Conservation (phyloP, 768 basidiomycete species). For the Hydnomerulius pinastri region DNA sequence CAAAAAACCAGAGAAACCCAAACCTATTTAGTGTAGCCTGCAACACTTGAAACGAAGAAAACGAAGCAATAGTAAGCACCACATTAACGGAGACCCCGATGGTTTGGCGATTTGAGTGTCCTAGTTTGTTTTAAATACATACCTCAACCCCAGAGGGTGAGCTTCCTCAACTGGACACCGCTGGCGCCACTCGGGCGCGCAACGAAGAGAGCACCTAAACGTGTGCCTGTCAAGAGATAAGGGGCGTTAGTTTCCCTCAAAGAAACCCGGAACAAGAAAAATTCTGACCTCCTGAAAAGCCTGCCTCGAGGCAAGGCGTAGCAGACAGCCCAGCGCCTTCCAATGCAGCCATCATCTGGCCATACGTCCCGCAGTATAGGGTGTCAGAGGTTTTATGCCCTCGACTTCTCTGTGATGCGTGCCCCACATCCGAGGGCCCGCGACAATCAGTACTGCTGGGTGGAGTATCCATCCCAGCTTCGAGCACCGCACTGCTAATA, state of each 20-base stretch:
- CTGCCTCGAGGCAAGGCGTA: constrained; percentile 30
- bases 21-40: neutral
- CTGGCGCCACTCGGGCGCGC: constrained; percentile 30
- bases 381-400: constrained; percentile 25
- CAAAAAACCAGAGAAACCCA: neutral
- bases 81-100: neutral
- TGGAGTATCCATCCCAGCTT: constrained; percentile 42
- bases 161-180: constrained; percentile 39
- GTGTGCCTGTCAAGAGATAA: constrained; percentile 31
- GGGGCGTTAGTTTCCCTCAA: neutral
- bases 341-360: constrained; percentile 43
- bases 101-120: no score
- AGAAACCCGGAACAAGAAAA: neutral
- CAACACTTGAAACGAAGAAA: neutral
- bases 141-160: constrained; percentile 43
- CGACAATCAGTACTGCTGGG: constrained; percentile 13
- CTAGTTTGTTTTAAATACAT: neutral
- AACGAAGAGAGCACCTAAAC: constrained; percentile 44
- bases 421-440: neutral
- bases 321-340: constrained; percentile 38
- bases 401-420: constrained; percentile 1
- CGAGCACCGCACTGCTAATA: constrained; percentile 39
- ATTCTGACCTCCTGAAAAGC: constrained; percentile 34
- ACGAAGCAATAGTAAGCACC: no score
- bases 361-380: constrained; percentile 45